Evolutionary conservation across 2,329 filamentous ascomycete species (phyloP), one percentile per base, ranked within the genome.

Genomic region (Venturia effusa): DNA sequence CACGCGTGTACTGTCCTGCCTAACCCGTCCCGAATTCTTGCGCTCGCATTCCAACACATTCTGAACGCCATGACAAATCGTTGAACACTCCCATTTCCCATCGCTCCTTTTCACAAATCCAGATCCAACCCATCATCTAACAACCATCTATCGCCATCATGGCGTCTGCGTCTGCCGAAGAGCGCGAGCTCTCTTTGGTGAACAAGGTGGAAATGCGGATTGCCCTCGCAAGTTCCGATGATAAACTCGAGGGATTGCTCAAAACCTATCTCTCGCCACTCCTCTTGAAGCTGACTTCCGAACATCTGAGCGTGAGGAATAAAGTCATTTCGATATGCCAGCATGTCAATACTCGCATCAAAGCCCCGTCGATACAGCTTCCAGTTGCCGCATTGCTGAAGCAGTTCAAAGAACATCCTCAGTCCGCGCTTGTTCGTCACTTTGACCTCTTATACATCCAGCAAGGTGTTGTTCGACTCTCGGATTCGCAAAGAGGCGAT

Each of bases 401-500:
- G 69, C 94, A 97, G 74, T 97, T 96, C 80, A 96, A 95, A 74
- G 84, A 89, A 27, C 85, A 84, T 43, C 80, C 69, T 24, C 67
- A 85, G 45, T 88, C 87, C 15, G 79, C 87, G 0, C 80, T 97
- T 43, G 85, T 99, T 67, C 88, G 90, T 67, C 90, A 96, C 72
- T 89, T 97, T 69, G 92, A 97, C 75, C 79, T 97, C 48, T 81
- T 89, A 22, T 96, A 96, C 72, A 88, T 97, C 43, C 90, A 95
- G 71, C 90, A 96, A 72, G 94, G 93, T 45, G 79, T 90, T 55
- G 81, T 82, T 61, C 80, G 87, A 61, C 74, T 89, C 24, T 79
- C 81, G 19, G 59, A 24, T 37, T 32, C 37, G 34, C 32, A 51
- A 41, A 59, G 55, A 37, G 43, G 40, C 55, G 34, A 61, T 27